Evolutionary conservation across 306 rosid genomes (phyloP), one percentile per base, ranked within the genome.

Genomic region (Glycine tomentella): DNA sequence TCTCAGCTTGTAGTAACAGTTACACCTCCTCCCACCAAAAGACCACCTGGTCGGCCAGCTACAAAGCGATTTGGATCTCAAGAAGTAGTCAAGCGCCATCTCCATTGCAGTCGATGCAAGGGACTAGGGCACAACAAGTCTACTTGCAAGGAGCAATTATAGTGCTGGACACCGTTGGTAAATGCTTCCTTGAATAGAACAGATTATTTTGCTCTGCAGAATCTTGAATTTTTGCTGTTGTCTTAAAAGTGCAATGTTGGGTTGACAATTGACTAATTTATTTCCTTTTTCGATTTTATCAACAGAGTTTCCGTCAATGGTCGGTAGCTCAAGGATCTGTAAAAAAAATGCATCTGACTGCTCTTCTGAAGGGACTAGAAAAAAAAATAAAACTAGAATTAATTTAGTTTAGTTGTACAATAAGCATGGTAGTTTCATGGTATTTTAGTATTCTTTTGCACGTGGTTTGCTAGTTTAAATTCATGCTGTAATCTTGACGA

Each of bases 91-190:
- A 95, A 91, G 87, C 97, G 99, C 67, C 97, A 90, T 57, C 96
- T 93, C 72, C 98, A 87, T 88, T 95, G 99, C 88, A 95, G 98
- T 86, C 90, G 87, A 75, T 95, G 99, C 88, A 93, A 89, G 89
- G 96, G 97, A 72, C 97, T 93, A 10, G 97, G 98, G 62, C 99
- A 95, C 85, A 95, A 95, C 89, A 95, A 91, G 83, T 95, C 98
- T 70, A 95, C 99, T 70, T 95, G 99, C 89, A 95, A 87, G 80
- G 93, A 89, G 74, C 73, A 73, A 52, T 25, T 86, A 16, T 86
- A 85, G 80, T 51, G 67, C 56, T 69, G 76, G 79, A 80, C 17
- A 36, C 11, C 20, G 2, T 64, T 73, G 4, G 89, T 92, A 82
- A 86, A 90, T 83, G 74, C 73, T 46, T 79, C 50, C 77, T 72